Evolutionary conservation across 805 yeast species (phyloP), one percentile per base, ranked within the genome.

Genomic region (Citeromyces matritensis): DNA sequence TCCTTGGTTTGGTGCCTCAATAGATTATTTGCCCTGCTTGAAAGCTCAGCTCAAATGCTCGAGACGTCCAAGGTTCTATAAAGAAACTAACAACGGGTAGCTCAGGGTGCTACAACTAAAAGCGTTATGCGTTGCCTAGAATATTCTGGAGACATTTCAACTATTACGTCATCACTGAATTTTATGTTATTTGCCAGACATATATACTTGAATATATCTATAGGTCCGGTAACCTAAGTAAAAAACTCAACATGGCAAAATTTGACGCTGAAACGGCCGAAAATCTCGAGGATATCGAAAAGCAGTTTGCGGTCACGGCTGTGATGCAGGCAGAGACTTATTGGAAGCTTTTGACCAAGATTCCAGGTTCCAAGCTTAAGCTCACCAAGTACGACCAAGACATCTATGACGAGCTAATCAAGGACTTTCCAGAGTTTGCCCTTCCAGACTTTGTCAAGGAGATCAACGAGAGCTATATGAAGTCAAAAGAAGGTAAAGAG

Each of bases 261-360:
- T 83, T 84, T 49, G 70, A 78, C 46, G 86, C 98, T 12, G 95
- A 91, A 47, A 68, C 65, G 36, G 96, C 98, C 29, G 95, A 91
- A 38, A 91, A 91, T 61, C 64, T 83, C 45, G 97, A 88, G 57
- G 94, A 84, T 45, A 84, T 91, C 47, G 98, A 91, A 57, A 84
- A 74, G 66, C 97, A 91, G 60, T 91, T 91, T 49, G 97, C 98
- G 27, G 98, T 91, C 37, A 83, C 80, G 57, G 98, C 97, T 4
- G 98, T 91, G 11, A 75, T 71, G 55, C 97, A 91, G 53, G 91
- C 94, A 36, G 94, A 84, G 49, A 77, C 95, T 2, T 91, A 88
- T 67, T 91, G 95, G 95, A 64, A 65, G 30, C 55, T 91, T 36
- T 57, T 91, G 34, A 67, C 68, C 35, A 71, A 72, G 42, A 59